Percentiles rank a stretch among this genome's conserved stretches.
Evolutionary conservation across 1,139 yeast species (phyloP).

Genomic region (Candida mesenterica): DNA sequence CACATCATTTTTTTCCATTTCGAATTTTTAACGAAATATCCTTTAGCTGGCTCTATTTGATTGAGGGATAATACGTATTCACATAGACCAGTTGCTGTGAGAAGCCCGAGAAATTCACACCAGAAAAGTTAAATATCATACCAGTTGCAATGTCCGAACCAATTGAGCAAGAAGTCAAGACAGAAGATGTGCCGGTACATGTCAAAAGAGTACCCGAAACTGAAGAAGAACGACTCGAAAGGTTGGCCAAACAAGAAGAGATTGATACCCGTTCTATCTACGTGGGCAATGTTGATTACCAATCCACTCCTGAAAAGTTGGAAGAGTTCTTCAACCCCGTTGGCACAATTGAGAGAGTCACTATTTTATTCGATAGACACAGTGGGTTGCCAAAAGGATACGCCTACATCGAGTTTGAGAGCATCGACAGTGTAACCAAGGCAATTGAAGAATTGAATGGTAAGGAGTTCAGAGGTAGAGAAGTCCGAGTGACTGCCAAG

Average conservation of each 20-base stretch:
- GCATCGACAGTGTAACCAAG: constrained; percentile 25
- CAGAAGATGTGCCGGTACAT: neutral
- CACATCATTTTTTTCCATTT: too few relatives aligned
- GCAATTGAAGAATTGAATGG: constrained; percentile 41
- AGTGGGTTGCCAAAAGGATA: constrained; percentile 46
- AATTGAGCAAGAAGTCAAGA: neutral
- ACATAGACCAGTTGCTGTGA: too few relatives aligned
- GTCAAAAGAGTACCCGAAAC: constrained; percentile 16
- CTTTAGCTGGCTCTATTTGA: too few relatives aligned
- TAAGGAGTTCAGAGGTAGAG: constrained; percentile 35
- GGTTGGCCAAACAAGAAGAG: constrained; percentile 33
- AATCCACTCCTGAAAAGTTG: constrained; percentile 42
- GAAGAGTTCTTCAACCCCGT: constrained; percentile 35
- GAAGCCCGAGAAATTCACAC: too few relatives aligned
- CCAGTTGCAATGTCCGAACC: neutral
- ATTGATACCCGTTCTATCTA: constrained; percentile 39
- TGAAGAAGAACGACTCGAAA: constrained; percentile 29
- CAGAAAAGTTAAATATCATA: too few relatives aligned
- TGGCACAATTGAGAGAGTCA: constrained; percentile 39
- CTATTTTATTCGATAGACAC: constrained; percentile 38
- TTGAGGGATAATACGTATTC: too few relatives aligned
- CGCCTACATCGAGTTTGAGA: constrained; percentile 43
- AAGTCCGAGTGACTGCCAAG: constrained; percentile 36
- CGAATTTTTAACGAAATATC: too few relatives aligned
- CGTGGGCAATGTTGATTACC: constrained; percentile 46